phyloP scores from a whole-genome alignment of 2,329 filamentous ascomycete species.

The Fusarium sp. region DNA sequence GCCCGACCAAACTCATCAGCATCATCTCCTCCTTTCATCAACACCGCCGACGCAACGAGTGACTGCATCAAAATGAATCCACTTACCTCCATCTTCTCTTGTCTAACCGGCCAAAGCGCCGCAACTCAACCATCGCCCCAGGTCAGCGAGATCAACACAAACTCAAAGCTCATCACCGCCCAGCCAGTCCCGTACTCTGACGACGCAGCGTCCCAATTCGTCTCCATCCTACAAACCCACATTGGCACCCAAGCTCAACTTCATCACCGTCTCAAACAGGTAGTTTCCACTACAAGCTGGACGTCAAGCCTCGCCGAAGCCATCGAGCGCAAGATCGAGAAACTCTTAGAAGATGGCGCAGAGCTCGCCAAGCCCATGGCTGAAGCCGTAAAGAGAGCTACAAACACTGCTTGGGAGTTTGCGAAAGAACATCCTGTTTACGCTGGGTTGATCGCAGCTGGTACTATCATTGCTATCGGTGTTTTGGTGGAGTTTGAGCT shows the following conservation, averaged over 20 bases:
- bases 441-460: slow-evolving; percentile 25
- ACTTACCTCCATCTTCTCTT: background rate
- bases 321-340: slow-evolving; percentile 27
- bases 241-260: background rate
- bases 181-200: slow-evolving; percentile 13
- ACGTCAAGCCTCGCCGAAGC: slow-evolving; percentile 26
- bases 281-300: slow-evolving; percentile 25
- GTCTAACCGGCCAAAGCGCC: background rate
- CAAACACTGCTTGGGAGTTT: slow-evolving; percentile 17
- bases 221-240: slow-evolving; percentile 14
- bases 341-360: slow-evolving; percentile 15
- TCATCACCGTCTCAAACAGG: slow-evolving; percentile 2
- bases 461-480: slow-evolving; percentile 29
- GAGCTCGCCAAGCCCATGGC: slow-evolving; percentile 15
- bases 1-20: too few species aligned
- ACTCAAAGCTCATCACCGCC: background rate
- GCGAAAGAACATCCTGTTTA: slow-evolving; percentile 33
- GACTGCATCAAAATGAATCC: background rate
- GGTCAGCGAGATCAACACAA: background rate
- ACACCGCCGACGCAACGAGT: fast-evolving
- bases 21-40: background rate
- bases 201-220: slow-evolving; percentile 23
- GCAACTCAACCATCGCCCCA: fast-evolving
- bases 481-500: slow-evolving; percentile 31
- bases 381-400: slow-evolving; percentile 22